Base-by-base conservation (phyloP, 441 rosid genomes). In the Gossypium davidsonii region DNA sequence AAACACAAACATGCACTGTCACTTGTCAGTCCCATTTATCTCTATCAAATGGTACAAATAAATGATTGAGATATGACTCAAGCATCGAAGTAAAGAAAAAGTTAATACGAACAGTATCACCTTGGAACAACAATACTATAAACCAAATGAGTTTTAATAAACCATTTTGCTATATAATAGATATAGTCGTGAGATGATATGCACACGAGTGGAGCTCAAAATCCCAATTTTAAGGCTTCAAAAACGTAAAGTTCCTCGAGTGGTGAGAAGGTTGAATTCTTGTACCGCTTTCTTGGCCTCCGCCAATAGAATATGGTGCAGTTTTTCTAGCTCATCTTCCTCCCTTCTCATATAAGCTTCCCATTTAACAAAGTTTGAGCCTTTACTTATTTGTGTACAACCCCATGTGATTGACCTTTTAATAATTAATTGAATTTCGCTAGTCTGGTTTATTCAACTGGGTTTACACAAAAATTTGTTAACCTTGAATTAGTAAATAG, bases 191-290 rank as follows among this genome's bases (percentile, higher is more conserved):
- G 81, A 87, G 76, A 83, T 73, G 73, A 80, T 34, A 34, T 74
- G 84, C 90, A 81, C 89, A 89, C 88, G 88, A 81, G 86, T 79
- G 83, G 64, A 78, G 79, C 83, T 76, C 80, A 67, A 56, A 78
- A 75, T 73, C 83, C 94, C 76, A 79, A 61, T 34, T 72, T 84
- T 79, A 85, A 75, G 94, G 85, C 86, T 83, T 87, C 83, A 75
- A 78, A 81, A 83, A 77, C 84, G 91, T 6, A 34, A 34, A 34
- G 8, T 82, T 84, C 83, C 91, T 89, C 85, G 88, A 83, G 78
- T 74, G 82, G 67, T 57, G 90, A 71, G 76, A 77, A 67, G 84
- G 84, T 80, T 83, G 88, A 85, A 82, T 80, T 82, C 64, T 67
- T 74, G 75, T 67, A 70, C 69, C 69, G 67, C 17, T 53, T 53